Conservation (phyloP, 2,329 filamentous ascomycete genomes). For the Cladosporium sp. region DNA sequence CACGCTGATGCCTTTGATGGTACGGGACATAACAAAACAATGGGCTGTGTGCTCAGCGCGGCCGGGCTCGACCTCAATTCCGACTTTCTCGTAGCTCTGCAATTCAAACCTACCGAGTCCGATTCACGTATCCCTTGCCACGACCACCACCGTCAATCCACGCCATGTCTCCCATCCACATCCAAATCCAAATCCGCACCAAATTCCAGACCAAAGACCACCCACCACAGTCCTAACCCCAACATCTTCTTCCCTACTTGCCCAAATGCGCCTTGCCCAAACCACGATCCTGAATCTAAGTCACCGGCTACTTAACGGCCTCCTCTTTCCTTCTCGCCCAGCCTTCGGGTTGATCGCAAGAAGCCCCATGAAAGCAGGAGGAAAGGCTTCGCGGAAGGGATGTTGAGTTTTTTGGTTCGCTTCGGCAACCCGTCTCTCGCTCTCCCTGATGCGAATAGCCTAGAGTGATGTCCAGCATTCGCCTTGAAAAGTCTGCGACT, state of each 20-base stretch:
- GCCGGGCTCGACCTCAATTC: conserved; percentile 18
- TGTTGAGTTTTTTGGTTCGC: conserved; percentile 36
- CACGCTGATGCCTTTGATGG: conserved; percentile 17
- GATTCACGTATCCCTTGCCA: conserved; percentile 1
- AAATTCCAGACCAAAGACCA: neutral
- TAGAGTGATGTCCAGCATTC: conserved; percentile 28
- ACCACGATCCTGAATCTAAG: too few species aligned
- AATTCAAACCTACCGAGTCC: conserved; percentile 22
- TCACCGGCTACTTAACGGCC: conserved; percentile 28
- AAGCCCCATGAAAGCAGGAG: conserved; percentile 34
- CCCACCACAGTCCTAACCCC: neutral
- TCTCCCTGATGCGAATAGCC: conserved; percentile 29
- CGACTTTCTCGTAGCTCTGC: conserved; percentile 21
- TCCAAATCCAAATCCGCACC: too few species aligned
- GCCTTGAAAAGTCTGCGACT: conserved; percentile 63
- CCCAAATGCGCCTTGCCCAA: neutral
- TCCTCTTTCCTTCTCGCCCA: conserved; percentile 32
- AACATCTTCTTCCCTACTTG: neutral
- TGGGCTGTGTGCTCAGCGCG: conserved; percentile 16
- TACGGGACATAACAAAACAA: conserved; percentile 13
- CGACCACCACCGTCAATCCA: neutral
- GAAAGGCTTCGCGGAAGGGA: conserved; percentile 33
- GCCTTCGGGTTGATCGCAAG: neutral
- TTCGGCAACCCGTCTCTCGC: conserved; percentile 44
- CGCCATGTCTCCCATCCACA: neutral